These are phyloP conservation scores for Aureobasidium sp. DNA, from an alignment of 2,329 filamentous ascomycete species.

Conservation along the genomic window DNA sequence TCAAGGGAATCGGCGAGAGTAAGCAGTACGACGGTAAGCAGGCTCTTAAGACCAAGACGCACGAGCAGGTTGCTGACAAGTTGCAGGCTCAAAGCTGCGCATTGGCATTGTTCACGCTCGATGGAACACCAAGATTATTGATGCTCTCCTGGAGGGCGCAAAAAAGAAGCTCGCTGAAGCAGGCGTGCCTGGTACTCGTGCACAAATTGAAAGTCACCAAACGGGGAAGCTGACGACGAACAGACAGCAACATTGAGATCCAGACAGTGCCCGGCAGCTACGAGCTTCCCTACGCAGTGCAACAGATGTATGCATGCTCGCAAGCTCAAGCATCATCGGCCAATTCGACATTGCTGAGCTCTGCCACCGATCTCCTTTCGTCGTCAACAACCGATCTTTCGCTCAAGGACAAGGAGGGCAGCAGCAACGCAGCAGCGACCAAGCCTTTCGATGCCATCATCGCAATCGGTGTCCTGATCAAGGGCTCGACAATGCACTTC, in stretches of 20 bases:
- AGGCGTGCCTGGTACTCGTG: slow-evolving; percentile 55
- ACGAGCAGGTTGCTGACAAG: slow-evolving; percentile 16
- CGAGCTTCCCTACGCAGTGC: slow-evolving; percentile 85
- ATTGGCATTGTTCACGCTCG: slow-evolving; percentile 93
- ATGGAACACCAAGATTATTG: slow-evolving; percentile 88
- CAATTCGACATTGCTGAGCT: slow-evolving; percentile 51
- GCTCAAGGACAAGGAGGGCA: slow-evolving; percentile 27
- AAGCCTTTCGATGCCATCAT: slow-evolving; percentile 86
- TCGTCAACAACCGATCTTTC: slow-evolving; percentile 56
- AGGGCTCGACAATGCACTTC: slow-evolving; percentile 99
- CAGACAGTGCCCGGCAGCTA: slow-evolving; percentile 91
- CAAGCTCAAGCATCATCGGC: slow-evolving; percentile 62
- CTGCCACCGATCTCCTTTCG: slow-evolving; percentile 70
- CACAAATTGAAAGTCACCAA: too few species aligned
- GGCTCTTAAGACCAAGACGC: background rate
- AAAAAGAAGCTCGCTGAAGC: slow-evolving; percentile 68
- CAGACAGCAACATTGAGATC: slow-evolving; percentile 75
- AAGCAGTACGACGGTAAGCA: slow-evolving; percentile 49
- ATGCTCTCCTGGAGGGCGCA: slow-evolving; percentile 72
- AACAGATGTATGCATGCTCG: slow-evolving; percentile 54
- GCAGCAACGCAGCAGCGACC: slow-evolving; percentile 36
- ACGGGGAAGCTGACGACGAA: background rate
- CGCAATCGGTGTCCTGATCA: slow-evolving; percentile 92
- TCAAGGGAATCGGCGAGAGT: slow-evolving; percentile 58
- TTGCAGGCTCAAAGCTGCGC: slow-evolving; percentile 55